Conservation (phyloP, 768 basidiomycete genomes). For the Cytidiella melzeri region DNA sequence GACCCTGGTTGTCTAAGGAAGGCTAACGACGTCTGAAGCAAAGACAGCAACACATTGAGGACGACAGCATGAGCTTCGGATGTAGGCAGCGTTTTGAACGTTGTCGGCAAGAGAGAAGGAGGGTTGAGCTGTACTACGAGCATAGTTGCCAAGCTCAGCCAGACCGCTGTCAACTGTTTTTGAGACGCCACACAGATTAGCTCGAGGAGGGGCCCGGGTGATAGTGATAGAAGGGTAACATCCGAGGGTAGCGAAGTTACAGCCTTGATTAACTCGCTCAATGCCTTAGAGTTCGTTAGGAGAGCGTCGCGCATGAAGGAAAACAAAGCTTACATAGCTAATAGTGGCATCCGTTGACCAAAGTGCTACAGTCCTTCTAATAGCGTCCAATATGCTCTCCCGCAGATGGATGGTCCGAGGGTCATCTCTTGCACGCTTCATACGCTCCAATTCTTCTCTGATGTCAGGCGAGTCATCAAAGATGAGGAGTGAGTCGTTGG, state of each 20-base stretch:
- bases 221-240: slow-evolving; percentile 71
- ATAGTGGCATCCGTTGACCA: slow-evolving; percentile 80
- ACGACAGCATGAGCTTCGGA: slow-evolving; percentile 54
- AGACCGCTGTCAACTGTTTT: slow-evolving; percentile 70
- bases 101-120: slow-evolving; percentile 40
- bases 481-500: slow-evolving; percentile 58
- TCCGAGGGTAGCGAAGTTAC: slow-evolving; percentile 79
- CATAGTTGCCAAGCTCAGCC: slow-evolving; percentile 79
- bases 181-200: slow-evolving; percentile 69
- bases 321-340: slow-evolving; percentile 51
- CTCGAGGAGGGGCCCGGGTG: slow-evolving; percentile 76
- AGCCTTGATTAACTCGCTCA: slow-evolving; percentile 81
- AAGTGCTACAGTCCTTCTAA: slow-evolving; percentile 56
- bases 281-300: slow-evolving; percentile 38
- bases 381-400: slow-evolving; percentile 53
- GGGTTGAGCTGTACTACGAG: slow-evolving; percentile 81
- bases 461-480: slow-evolving; percentile 52
- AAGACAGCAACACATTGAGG: slow-evolving; percentile 43
- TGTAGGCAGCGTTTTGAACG: slow-evolving; percentile 47
- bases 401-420: slow-evolving; percentile 56
- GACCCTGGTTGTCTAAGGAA: slow-evolving; percentile 50
- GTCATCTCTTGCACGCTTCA: slow-evolving; percentile 60
- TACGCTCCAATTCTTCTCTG: slow-evolving; percentile 43
- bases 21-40: slow-evolving; percentile 53
- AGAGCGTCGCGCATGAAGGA: background rate